Evolutionary conservation across 2,329 filamentous ascomycete species (phyloP).

Genomic region (Fusarium bulbicola): DNA sequence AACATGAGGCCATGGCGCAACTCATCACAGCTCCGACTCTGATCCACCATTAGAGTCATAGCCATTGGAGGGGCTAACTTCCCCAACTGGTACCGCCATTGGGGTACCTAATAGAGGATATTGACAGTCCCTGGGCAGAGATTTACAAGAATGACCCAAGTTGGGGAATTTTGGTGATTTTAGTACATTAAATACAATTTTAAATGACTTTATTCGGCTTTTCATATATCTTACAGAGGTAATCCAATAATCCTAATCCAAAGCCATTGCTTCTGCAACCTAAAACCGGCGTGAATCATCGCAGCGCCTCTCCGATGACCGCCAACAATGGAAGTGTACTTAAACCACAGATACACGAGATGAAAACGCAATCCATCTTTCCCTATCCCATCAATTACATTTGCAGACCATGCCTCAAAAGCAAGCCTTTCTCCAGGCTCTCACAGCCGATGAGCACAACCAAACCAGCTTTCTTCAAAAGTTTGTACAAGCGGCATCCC

Average conservation of each 20-base stretch:
- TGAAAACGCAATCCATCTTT: too few relatives aligned
- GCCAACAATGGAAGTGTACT: not conserved
- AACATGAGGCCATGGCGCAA: not conserved
- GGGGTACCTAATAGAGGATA: not conserved
- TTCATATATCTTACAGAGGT: not conserved
- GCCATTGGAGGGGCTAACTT: not conserved
- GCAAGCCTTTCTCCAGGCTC: not conserved
- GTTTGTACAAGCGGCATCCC: not conserved
- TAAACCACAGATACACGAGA: not conserved
- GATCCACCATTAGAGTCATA: not conserved
- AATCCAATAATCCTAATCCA: not conserved
- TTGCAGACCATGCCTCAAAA: not conserved
- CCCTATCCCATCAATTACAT: not conserved
- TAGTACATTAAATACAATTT: not conserved
- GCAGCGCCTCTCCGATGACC: not conserved
- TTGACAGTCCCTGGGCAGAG: not conserved
- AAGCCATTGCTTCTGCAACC: not conserved
- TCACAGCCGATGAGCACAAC: not conserved
- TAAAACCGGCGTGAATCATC: not conserved
- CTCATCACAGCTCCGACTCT: not conserved
- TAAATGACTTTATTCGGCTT: too few relatives aligned
- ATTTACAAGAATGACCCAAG: not conserved
- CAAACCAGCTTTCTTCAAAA: not conserved
- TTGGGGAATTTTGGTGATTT: not conserved
- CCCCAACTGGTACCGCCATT: not conserved